Evolutionary conservation across 148 eudicot species (phyloP), one percentile per base, ranked within the genome.

Genomic region (Diospyros lotus): DNA sequence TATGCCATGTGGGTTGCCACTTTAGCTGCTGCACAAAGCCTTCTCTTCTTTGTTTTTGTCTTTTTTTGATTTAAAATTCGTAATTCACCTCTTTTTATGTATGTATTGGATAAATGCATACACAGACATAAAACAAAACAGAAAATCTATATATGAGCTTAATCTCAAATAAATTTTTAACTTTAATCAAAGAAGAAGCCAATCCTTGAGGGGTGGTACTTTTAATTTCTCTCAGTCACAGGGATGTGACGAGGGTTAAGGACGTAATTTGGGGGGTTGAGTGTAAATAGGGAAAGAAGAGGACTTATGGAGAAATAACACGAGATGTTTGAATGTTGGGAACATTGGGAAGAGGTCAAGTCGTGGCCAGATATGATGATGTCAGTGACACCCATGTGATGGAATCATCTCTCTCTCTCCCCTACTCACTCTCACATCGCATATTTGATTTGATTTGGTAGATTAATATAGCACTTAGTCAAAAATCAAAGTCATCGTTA

Each of bases 321-420:
- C 86, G 94, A 86, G 90, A 83, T 81, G 87, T 88, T 86, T 88
- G 86, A 86, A 81, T 81, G 83, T 83, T 87, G 81, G 91, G 84
- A 81, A 86, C 91, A 87, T 82, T 46, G 86, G 75, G 79, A 82
- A 86, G 86, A 61, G 88, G 84, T 72, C 84, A 71, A 62, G 80
- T 83, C 78, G 87, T 84, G 84, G 84, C 80, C 84, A 82, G 85
- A 85, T 84, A 81, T 85, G 89, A 87, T 87, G 93, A 87, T 87
- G 92, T 89, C 92, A 87, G 91, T 80, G 43, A 13, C 73, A 9
- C 63, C 28, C 92, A 90, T 84, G 91, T 88, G 89, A 81, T 72
- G 76, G 84, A 74, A 88, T 79, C 87, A 90, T 81, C 75, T 72
- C 64, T 69, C 66, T 64, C 58, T 41, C 66, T 64, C 50, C 48